These are phyloP conservation scores for Phytophthora fragariaefolia DNA, from an alignment of 352 stramenopile species.

Conservation along the genomic window DNA sequence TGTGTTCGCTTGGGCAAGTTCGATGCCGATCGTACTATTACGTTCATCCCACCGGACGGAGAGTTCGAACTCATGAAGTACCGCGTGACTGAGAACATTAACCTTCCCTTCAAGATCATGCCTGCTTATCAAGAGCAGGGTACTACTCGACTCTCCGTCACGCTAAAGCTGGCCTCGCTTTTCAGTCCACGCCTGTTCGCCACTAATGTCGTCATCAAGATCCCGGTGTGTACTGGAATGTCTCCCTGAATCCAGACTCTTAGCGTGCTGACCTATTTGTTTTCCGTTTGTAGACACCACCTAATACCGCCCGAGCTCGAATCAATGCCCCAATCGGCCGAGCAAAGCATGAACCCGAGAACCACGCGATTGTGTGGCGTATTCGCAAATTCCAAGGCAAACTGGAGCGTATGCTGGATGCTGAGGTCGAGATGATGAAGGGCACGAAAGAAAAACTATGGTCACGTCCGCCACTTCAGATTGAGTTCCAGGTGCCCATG, in stretches of 20 bases:
- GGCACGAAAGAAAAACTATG: constrained; percentile 97
- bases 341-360: constrained; percentile 98
- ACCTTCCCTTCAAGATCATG: constrained; percentile 98
- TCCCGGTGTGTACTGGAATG: constrained; percentile 52
- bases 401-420: constrained; percentile 94
- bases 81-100: constrained; percentile 97
- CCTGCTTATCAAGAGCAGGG: constrained; percentile 96
- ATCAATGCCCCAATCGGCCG: constrained; percentile 96
- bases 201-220: constrained; percentile 97
- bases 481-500: constrained; percentile 99
- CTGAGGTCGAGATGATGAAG: constrained; percentile 97
- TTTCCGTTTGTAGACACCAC: constrained; percentile 62
- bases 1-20: constrained; percentile 98
- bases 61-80: constrained; percentile 99
- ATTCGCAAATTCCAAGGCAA: constrained; percentile 98
- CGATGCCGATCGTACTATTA: constrained; percentile 96
- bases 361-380: constrained; percentile 98
- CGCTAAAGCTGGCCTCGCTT: constrained; percentile 91
- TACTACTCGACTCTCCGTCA: constrained; percentile 79
- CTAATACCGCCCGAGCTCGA: constrained; percentile 96
- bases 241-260: neutral
- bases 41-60: constrained; percentile 98
- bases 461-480: constrained; percentile 96
- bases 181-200: constrained; percentile 97
- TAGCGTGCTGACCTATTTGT: neutral